Evolutionary conservation across 1,139 yeast species (phyloP), one percentile per base, ranked within the genome.

Genomic region (Hemisphaericaspora subhashii): DNA sequence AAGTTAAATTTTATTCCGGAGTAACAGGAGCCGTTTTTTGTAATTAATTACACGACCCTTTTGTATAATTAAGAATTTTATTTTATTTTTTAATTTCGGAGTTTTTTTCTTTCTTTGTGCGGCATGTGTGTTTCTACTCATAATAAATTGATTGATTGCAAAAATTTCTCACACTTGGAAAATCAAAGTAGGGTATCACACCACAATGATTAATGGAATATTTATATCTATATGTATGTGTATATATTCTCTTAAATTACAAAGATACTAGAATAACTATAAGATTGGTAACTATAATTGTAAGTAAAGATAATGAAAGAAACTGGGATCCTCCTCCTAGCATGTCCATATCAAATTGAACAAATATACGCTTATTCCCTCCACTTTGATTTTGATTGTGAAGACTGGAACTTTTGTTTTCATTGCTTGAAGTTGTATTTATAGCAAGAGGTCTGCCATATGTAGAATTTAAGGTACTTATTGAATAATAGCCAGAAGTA

Each of bases 251-350:
- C n/a, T n/a, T n/a, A n/a, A n/a, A n/a, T n/a, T n/a, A n/a, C n/a
- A n/a, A n/a, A n/a, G n/a, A 7, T 21, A 21, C 30, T 20, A 28
- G 17, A 17, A 29, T 34, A 34, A 34, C 30, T 20, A 34, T 17
- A 11, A 35, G 27, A 23, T 39, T 40, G 22, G 23, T 29, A 26
- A 41, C 31, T 14, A 43, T 10, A 14, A 44, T 29, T 15, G 31
- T 14, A 12, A 34, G 12, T 2, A 42, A 20, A 12, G 42, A 40
- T 12, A 35, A 16, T 5, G 42, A 31, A 17, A 35, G 15, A 17
- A 36, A 14, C 8, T 15, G 37, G 7, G 41, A 33, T 26, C 40
- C 45, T 23, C 43, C 45, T n/a, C n/a, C n/a, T n/a, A 14, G 43
- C 36, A 17, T 18, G 14, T 35, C 35, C 3, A 35, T 41, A 7